Evolutionary conservation across 139 green algal species (phyloP).

Genomic region (Asterochloris erici): DNA sequence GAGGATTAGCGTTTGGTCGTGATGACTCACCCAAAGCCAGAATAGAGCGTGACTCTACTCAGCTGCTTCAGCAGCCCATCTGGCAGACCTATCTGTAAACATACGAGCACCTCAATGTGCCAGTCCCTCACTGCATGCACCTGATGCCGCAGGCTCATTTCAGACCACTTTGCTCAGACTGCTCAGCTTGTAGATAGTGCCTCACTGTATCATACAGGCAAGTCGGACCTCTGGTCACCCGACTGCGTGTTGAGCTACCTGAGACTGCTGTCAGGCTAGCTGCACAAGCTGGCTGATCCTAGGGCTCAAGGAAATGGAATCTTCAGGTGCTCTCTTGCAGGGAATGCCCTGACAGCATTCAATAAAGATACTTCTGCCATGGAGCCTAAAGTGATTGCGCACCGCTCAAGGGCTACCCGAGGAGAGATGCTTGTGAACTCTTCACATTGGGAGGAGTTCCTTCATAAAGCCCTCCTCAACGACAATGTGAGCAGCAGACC

Average conservation of each 20-base stretch:
- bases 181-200: constrained; percentile 38
- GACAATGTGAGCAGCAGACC: constrained; percentile 12
- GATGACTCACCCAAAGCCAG: too few relatives aligned
- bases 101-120: too few relatives aligned
- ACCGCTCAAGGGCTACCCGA: constrained; percentile 26
- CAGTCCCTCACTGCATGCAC: too few relatives aligned
- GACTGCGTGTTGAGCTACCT: not conserved
- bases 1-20: too few relatives aligned
- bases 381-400: constrained; percentile 37
- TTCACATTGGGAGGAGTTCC: constrained; percentile 24
- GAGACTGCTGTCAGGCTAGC: too few relatives aligned
- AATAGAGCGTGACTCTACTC: too few relatives aligned
- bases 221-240: not conserved
- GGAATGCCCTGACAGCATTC: constrained; percentile 38
- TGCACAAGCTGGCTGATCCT: not conserved
- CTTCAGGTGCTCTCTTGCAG: constrained; percentile 11
- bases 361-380: constrained; percentile 23
- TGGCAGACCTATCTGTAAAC: too few relatives aligned
- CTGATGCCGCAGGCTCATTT: constrained; percentile 20
- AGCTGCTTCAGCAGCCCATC: too few relatives aligned
- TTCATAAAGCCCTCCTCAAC: constrained; percentile 31
- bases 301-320: not conserved
- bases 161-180: constrained; percentile 32
- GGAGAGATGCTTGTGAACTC: constrained; percentile 50
- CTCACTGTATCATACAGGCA: constrained; percentile 51